phyloP scores from a whole-genome alignment of 75 land plant species.

The Pinus tabuliformis region DNA sequence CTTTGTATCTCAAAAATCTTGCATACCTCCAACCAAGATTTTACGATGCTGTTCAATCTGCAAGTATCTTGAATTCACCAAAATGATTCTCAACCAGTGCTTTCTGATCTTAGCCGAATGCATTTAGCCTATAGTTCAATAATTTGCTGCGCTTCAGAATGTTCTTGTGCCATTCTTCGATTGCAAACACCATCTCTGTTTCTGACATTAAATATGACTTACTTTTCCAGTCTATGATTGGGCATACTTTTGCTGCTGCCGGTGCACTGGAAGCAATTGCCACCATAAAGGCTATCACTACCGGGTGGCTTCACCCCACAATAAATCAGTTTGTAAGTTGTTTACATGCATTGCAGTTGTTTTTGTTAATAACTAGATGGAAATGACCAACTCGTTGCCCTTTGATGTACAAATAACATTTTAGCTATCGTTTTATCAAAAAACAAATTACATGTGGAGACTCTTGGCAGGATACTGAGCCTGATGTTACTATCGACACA shows the following conservation, averaged over 20 bases:
- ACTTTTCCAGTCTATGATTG: slow-evolving; percentile 53
- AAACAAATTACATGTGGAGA: background rate
- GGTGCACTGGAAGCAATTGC: slow-evolving; percentile 62
- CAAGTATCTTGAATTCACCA: too few relatives aligned
- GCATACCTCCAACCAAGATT: too few relatives aligned
- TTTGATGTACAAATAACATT: background rate
- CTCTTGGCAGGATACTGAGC: slow-evolving; percentile 38
- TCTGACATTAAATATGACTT: background rate
- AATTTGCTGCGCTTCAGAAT: background rate
- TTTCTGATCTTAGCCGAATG: too few relatives aligned
- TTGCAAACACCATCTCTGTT: background rate
- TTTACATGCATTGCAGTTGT: background rate
- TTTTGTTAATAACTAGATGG: background rate
- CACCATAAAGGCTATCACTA: slow-evolving; percentile 57
- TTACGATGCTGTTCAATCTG: too few relatives aligned
- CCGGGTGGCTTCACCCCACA: slow-evolving; percentile 62
- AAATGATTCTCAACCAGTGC: too few relatives aligned
- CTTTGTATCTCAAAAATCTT: too few relatives aligned
- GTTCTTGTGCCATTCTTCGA: background rate
- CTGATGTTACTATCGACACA: slow-evolving; percentile 44
- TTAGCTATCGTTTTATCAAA: background rate
- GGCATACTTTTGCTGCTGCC: slow-evolving; percentile 59
- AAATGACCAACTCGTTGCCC: background rate
- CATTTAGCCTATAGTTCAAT: too few relatives aligned
- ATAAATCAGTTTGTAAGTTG: slow-evolving; percentile 46